Conservation (phyloP, 176 grass and related monocot genomes). For the Lolium multiflorum region DNA sequence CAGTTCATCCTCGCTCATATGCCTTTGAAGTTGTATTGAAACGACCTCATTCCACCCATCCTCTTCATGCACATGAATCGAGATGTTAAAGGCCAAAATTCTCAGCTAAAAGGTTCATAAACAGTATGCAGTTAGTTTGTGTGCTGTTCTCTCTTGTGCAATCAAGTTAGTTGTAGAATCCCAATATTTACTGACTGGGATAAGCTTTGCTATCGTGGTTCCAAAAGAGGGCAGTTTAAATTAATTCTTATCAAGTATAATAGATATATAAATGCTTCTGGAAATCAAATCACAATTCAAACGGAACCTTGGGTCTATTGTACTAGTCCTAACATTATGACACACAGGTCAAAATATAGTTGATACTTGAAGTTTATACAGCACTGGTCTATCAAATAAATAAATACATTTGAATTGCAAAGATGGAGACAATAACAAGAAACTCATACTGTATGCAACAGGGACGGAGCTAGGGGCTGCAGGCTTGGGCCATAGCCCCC, state of each 20-base stretch:
- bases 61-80: constrained; percentile 15
- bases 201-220: not conserved
- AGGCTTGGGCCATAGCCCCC: too few relatives aligned
- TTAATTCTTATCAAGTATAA: constrained; percentile 3
- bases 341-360: constrained; percentile 11
- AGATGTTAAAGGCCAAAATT: not conserved
- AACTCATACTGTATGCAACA: not conserved
- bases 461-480: too few relatives aligned
- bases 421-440: constrained; percentile 6
- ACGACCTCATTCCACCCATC: constrained; percentile 11
- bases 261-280: not conserved
- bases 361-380: not conserved
- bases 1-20: constrained; percentile 19
- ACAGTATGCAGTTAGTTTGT: not conserved
- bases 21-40: constrained; percentile 7
- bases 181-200: not conserved
- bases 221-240: not conserved
- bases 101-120: not conserved
- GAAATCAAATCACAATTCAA: not conserved
- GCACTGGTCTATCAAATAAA: not conserved
- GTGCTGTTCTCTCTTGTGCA: not conserved
- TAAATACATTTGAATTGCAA: constrained; percentile 4
- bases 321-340: constrained; percentile 15
- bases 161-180: not conserved
- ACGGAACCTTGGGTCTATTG: not conserved